A percentile compares a stretch with the other conserved stretches of the same genome.
Evolutionary conservation across 371 early-diverging fungal species (phyloP).

Genomic region (Actinomortierella wolfii): DNA sequence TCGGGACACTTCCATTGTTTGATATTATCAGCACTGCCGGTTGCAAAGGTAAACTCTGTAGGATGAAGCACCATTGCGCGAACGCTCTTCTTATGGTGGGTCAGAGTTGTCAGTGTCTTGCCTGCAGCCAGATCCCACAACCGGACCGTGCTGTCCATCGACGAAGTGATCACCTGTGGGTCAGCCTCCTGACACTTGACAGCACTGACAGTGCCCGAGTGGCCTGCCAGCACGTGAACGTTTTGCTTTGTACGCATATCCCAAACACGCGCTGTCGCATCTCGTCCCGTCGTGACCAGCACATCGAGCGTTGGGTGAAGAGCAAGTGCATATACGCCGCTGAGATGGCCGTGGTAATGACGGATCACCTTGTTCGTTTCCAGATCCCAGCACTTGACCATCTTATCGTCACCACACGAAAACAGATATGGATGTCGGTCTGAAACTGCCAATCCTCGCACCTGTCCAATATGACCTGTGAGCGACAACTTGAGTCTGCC

Average conservation of each 20-base stretch:
- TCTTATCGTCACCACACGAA: slow-evolving; percentile 96
- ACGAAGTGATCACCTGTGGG: slow-evolving; percentile 94
- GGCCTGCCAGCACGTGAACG: slow-evolving; percentile 91
- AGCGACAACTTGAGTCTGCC: slow-evolving; percentile 93
- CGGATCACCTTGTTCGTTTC: slow-evolving; percentile 97
- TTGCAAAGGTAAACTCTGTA: slow-evolving; percentile 92
- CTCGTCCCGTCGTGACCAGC: slow-evolving; percentile 93
- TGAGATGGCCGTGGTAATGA: slow-evolving; percentile 97
- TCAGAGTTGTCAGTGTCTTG: slow-evolving; percentile 90
- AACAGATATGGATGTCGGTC: slow-evolving; percentile 95
- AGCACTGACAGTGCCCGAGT: slow-evolving; percentile 82
- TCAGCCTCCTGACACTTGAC: slow-evolving; percentile 93
- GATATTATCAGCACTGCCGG: slow-evolving; percentile 90
- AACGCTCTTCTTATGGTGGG: slow-evolving; percentile 97
- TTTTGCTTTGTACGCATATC: slow-evolving; percentile 96
- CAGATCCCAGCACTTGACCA: slow-evolving; percentile 98
- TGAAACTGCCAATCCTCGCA: slow-evolving; percentile 93
- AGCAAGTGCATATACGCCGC: slow-evolving; percentile 88
- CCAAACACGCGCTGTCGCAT: slow-evolving; percentile 95
- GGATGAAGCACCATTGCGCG: slow-evolving; percentile 92
- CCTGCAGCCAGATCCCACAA: slow-evolving; percentile 98
- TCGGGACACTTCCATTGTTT: slow-evolving; percentile 96
- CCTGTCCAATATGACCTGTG: slow-evolving; percentile 96
- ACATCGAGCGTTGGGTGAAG: slow-evolving; percentile 95
- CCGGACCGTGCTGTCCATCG: slow-evolving; percentile 91